Base-by-base conservation (phyloP, 176 grass and related monocot genomes). In the Juncus inflexus region DNA sequence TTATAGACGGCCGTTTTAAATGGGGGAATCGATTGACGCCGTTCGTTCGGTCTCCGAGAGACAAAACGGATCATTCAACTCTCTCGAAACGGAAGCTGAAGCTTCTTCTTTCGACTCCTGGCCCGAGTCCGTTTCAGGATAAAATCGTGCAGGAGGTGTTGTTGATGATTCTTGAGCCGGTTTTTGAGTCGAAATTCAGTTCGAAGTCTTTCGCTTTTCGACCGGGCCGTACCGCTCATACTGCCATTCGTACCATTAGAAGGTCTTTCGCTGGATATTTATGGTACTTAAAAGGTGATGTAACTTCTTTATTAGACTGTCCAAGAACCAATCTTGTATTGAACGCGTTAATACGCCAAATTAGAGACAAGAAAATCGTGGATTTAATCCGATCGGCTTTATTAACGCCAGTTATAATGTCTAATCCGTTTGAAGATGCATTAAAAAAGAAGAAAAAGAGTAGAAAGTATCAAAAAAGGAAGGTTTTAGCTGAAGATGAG, bases 81-180 rank as follows among this genome's bases (percentile, higher is more conserved):
- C 85, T 97, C 66, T 97, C 92, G 64, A 97, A 97, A 82, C 81
- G 92, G 58, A 97, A 97, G 87, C 87, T 97, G 62, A 85, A 89
- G 50, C 77, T 61, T 55, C 85, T 97, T 51, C 77, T 97, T 55
- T 76, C 87, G 15, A 84, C 87, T 60, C 74, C 92, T 0, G 79
- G 83, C 3, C 92, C 87, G 5, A 37, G 79, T 0, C 82, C 87
- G 2, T 97, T 97, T 76, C 92, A 97, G 69, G 92, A 97, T 79
- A 82, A 82, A 67, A 67, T 97, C 50, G 84, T 97, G 72, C 85
- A 97, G 61, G 87, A 97, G 78, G 77, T 97, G 49, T 81, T 97
- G 3, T 69, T 97, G n/a, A 82, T 97, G 15, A 83, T 97, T 43
- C 87, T 97, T 1, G 92, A 97, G 59, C 92, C 92, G 39, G 80